Evolutionary conservation across 2,329 filamentous ascomycete species (phyloP).

Genomic region (Diaporthe amygdali): DNA sequence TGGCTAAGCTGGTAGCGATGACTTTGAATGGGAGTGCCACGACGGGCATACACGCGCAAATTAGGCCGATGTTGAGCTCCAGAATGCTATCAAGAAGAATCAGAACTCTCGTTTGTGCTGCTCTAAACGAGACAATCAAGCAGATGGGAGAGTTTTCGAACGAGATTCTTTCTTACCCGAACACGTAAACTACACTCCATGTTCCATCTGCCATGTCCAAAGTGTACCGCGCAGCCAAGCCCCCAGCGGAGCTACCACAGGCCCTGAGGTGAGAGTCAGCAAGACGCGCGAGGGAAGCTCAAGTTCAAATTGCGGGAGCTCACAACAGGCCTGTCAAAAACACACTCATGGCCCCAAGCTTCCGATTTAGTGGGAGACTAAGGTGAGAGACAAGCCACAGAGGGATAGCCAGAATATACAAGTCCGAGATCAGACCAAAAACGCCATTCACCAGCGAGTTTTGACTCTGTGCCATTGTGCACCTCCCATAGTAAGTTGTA

Average conservation of each 20-base stretch:
- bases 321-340: neutral
- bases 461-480: neutral
- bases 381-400: neutral
- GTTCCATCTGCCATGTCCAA: neutral
- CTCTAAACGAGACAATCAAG: neutral
- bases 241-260: neutral
- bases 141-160: neutral
- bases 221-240: neutral
- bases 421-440: neutral
- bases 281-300: neutral
- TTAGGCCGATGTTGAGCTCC: constrained; percentile 7
- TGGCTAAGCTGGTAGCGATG: neutral
- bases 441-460: neutral
- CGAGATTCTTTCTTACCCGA: neutral
- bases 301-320: neutral
- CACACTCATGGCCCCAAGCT: neutral
- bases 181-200: constrained; percentile 1
- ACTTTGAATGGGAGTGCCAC: constrained; percentile 7
- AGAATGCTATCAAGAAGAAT: neutral
- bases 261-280: neutral
- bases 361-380: neutral
- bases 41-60: constrained; percentile 7
- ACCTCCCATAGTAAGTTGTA: neutral
- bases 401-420: constrained; percentile 6
- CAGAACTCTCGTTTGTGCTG: too few relatives aligned